phyloP scores from a whole-genome alignment of 352 stramenopile species.

The Lagenidium sp. region DNA sequence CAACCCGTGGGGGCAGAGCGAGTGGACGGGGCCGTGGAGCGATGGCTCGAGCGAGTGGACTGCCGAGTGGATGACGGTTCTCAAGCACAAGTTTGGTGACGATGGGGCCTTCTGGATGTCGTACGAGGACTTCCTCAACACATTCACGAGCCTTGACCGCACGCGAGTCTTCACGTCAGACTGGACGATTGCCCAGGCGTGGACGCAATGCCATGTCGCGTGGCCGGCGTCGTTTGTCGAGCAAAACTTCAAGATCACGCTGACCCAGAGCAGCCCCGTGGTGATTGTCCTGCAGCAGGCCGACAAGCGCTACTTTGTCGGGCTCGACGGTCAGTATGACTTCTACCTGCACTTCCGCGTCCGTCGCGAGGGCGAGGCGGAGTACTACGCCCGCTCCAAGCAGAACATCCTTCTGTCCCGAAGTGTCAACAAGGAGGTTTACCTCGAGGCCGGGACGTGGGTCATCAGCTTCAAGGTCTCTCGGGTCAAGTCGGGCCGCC shows the following conservation, averaged over 20 bases:
- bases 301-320: constrained; percentile 27
- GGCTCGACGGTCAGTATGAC: constrained; percentile 28
- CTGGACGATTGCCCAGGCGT: constrained; percentile 26
- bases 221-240: constrained; percentile 21
- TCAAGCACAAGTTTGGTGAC: constrained; percentile 32
- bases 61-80: constrained; percentile 24
- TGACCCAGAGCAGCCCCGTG: constrained; percentile 13
- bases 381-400: constrained; percentile 19
- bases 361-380: constrained; percentile 13
- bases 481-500: constrained; percentile 9
- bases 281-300: constrained; percentile 29
- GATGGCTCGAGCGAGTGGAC: constrained; percentile 42
- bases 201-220: constrained; percentile 18
- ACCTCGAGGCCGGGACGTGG: not conserved
- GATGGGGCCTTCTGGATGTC: constrained; percentile 62
- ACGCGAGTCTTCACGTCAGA: constrained; percentile 27
- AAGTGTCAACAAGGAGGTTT: not conserved
- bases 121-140: constrained; percentile 30
- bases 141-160: constrained; percentile 24
- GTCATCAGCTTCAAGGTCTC: constrained; percentile 8
- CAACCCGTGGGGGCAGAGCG: constrained; percentile 48
- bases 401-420: not conserved
- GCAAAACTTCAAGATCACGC: constrained; percentile 21
- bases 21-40: constrained; percentile 44
- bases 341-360: constrained; percentile 28